Conservation (phyloP, 1,284 basidiomycete genomes). For the Pseudozyma hubeiensis region DNA sequence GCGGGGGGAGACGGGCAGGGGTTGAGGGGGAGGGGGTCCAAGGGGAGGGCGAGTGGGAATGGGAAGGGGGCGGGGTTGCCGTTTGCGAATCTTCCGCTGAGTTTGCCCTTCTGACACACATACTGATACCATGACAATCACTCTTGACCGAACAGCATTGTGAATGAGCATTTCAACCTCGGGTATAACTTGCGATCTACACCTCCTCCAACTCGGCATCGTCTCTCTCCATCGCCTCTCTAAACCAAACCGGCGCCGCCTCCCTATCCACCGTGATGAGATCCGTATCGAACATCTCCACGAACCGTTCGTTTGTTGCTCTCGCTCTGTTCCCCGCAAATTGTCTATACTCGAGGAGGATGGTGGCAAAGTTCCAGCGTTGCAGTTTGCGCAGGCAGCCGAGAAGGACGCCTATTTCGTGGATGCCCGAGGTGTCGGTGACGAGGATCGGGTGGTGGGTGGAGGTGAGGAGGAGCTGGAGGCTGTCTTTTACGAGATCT, state of each 20-base stretch:
- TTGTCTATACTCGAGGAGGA: conserved; percentile 62
- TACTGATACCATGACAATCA: not conserved
- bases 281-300: conserved; percentile 67
- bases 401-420: conserved; percentile 62
- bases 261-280: conserved; percentile 52
- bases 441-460: conserved; percentile 57
- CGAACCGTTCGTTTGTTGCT: conserved; percentile 63
- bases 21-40: not conserved
- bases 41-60: not conserved
- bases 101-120: conserved; percentile 18
- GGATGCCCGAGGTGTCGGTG: conserved; percentile 63
- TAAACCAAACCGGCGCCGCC: conserved; percentile 56
- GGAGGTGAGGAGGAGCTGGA: conserved; percentile 57
- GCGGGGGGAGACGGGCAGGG: not conserved
- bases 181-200: not conserved
- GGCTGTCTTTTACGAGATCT: conserved; percentile 59
- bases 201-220: conserved; percentile 40
- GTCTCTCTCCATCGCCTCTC: conserved; percentile 45
- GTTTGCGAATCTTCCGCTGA: conserved; percentile 27
- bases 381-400: conserved; percentile 65
- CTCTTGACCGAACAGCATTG: too few species aligned
- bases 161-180: too few species aligned
- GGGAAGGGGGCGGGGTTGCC: conserved; percentile 4
- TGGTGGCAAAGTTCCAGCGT: conserved; percentile 65
- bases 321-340: conserved; percentile 62